Base-by-base conservation (phyloP, 2,329 filamentous ascomycete species). In the Cercospora nicotianae region DNA sequence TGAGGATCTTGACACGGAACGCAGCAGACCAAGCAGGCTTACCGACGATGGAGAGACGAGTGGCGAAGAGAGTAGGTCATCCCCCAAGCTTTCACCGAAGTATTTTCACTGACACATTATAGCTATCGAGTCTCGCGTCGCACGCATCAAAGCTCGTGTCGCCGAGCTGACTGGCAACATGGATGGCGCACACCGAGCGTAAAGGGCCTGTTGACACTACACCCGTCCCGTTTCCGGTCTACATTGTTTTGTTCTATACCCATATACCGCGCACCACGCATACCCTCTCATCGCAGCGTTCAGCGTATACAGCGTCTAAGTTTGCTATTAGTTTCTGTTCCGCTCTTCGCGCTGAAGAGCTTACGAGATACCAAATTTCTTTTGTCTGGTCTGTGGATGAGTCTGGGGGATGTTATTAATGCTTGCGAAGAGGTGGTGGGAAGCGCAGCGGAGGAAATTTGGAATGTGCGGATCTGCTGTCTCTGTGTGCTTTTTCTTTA, bases 51-150 rank as follows among this genome's bases (percentile, higher is more conserved):
- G 87, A n/a, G 93, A 96, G 74, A 95, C 92, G n/a, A 96, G 91
- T 77, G 93, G 92, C 65, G 94, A 98, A 86, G 94, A 97, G 85
- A 95, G 91, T 93, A 84, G 87, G 91, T 89, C 39, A 3, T 16
- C 10, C 23, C 13, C 51, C 10, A 10, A 30, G 13, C 16, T 45
- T 39, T 23, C 51, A 8, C 26, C 13, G 28, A 28, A 12, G 1
- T 6, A 51, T 10, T 48, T 16, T 20, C 71, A 55, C 71, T 69
- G 69, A 68, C 57, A 70, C 48, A 60, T 58, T 64, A n/a, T 73
- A 96, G 93, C 94, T 39, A 98, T 98, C 76, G 95, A 99, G 80
- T 94, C 93, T 60, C 92, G 95, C 72, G 95, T 98, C 68, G 95
- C 95, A 60, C 91, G 95, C 71, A 99, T 99, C 86, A 98, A 97